Percentiles rank a stretch among this genome's conserved stretches.
phyloP scores from a whole-genome alignment of 2,329 filamentous ascomycete genomes.

The Epicoccum sorghinum region DNA sequence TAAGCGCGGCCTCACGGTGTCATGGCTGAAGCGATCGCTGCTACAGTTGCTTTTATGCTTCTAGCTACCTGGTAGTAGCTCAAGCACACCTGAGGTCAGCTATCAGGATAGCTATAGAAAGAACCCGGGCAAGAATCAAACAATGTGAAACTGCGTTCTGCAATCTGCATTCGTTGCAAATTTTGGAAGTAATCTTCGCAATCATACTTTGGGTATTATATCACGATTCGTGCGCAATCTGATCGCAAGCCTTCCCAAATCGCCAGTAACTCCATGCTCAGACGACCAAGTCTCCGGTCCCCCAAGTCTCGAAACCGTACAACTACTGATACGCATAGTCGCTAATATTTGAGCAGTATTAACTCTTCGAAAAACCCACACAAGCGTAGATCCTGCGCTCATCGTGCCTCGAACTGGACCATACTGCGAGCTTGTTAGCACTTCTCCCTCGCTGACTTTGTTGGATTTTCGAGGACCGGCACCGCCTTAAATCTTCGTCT shows the following conservation, averaged over 20 bases:
- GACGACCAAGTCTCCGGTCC: not conserved
- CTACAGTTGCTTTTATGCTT: not conserved
- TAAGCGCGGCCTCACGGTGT: constrained; percentile 5
- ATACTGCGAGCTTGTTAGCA: constrained; percentile 61
- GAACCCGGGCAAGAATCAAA: constrained; percentile 12
- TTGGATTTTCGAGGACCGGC: too few species aligned
- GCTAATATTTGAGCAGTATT: too few species aligned
- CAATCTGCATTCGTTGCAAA: not conserved
- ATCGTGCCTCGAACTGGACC: constrained; percentile 98
- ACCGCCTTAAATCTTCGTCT: too few species aligned
- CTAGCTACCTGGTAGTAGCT: not conserved
- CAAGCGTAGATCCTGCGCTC: constrained; percentile 14
- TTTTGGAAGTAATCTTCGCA: not conserved
- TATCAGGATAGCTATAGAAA: constrained; percentile 8
- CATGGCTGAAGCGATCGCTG: constrained; percentile 1
- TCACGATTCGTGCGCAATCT: not conserved
- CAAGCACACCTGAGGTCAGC: not conserved
- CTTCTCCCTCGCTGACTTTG: not conserved
- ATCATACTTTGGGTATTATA: not conserved
- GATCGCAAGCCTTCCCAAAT: constrained; percentile 3
- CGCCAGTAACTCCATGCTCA: constrained; percentile 15
- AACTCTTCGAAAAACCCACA: not conserved
- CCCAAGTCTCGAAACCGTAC: not conserved
- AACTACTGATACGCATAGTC: too few species aligned
- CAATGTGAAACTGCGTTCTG: constrained; percentile 8